Evolutionary conservation across 1,284 basidiomycete genomes (phyloP), one percentile per base, ranked within the genome.

Genomic region (Macrocystidia cucumis): DNA sequence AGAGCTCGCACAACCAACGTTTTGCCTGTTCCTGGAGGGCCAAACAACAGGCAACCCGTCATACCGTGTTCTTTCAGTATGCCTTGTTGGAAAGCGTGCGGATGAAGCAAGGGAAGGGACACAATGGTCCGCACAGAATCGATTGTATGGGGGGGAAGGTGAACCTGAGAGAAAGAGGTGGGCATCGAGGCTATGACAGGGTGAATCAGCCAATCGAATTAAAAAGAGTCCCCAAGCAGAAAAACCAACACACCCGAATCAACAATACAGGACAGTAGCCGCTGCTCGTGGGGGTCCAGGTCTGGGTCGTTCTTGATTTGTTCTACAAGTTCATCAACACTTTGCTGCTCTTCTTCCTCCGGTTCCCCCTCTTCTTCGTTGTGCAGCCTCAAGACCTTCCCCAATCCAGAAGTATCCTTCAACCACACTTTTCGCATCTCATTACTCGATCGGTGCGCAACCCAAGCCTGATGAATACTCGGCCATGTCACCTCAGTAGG

Each of bases 11-110:
- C 91, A 7, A 91, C 72, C 9, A 95, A 64, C 0, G 91, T 93
- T 60, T 95, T 95, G 4, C 91, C 91, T 4, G 91, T 93, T 28
- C 91, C 91, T 2, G 91, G 86, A 37, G 93, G 92, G 4, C 90
- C 90, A 56, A 93, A 92, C 11, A 95, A 61, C 40, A 93, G 70
- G 44, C 87, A 91, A 2, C 91, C 91, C 5, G 78, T 83, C 70
- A 92, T 91, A 9, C 79, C 73, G 50, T 95, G 89, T 44, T 91
- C 81, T 54, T 91, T 93, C 24, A 97, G 67, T 38, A 98, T 87
- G 34, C 93, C 92, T 52, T 81, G 80, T 51, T 83, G 75, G 65
- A 97, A 98, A 1, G 93, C 91, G 32, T 78, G 70, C 2, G 93
- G 93, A 52, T 92, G 82, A 20, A 98, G 70, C 24, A 98, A 64